Base-by-base conservation (phyloP, 108 stramenopile species). In the Nannochloropsis granulata region DNA sequence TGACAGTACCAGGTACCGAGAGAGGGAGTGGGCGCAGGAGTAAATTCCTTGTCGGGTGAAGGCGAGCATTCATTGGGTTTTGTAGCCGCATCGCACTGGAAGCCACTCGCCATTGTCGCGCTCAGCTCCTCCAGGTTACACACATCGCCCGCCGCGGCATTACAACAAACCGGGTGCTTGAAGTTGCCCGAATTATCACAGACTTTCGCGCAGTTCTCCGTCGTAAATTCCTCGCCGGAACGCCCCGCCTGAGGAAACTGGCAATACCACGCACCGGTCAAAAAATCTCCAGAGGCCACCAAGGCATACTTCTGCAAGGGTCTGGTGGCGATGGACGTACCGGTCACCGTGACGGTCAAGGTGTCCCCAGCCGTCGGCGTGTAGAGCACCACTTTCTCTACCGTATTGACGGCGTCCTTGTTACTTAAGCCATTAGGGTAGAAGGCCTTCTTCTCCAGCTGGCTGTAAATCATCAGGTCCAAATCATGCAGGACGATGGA, bases 401-500 rank as follows among this genome's bases (percentile, higher is more conserved):
- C 87, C 44, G 83, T 88, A 43, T 88, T 88, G 13, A 82, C 87
- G 25, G 23, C 24, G 81, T 88, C 87, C 23, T 79, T 43, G 11
- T 79, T 45, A 3, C 23, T 43, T 23, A 25, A 19, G 10, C 87
- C 87, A 78, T 90, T 89, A 44, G 86, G 88, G 43, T 87, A 90
- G 44, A 84, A 89, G n/a, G 79, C 79, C 13, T 43, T 44, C 16
- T 86, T 88, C 2, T 84, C 78, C 0, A 86, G 80, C 86, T 83
- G 86, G n/a, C 82, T 78, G 24, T 43, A 26, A 16, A 90, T 83
- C 34, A 84, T 82, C 5, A 90, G 88, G 81, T 90, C 89, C 23
- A 90, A 80, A 81, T 90, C 89, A 83, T 90, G 88, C 82, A 88
- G 23, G 19, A 90, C 86, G 13, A 86, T 84, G 42, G 83, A 24